These are phyloP conservation scores for Lichtheimia hyalospora DNA, from an alignment of 371 early-diverging fungal genomes.

Conservation along the genomic window DNA sequence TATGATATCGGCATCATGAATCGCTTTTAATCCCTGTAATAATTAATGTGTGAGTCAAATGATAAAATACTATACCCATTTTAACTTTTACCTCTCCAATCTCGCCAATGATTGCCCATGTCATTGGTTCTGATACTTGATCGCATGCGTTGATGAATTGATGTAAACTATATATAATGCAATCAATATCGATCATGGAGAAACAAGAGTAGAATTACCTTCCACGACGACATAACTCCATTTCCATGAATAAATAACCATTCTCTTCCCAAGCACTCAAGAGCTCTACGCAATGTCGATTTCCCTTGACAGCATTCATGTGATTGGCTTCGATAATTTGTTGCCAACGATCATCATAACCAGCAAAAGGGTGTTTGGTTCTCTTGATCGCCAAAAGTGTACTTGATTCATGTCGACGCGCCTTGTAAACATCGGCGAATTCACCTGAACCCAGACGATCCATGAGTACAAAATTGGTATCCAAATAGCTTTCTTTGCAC, in stretches of 20 bases:
- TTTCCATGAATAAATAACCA: conserved; percentile 85
- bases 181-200: conserved; percentile 3
- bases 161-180: conserved; percentile 3
- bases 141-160: conserved; percentile 23
- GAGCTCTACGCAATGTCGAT: conserved; percentile 68
- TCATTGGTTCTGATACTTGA: conserved; percentile 53
- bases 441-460: conserved; percentile 69
- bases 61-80: background rate
- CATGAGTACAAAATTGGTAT: conserved; percentile 25
- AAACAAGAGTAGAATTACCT: conserved; percentile 47
- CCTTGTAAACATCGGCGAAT: conserved; percentile 79
- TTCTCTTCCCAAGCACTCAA: conserved; percentile 90
- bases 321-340: conserved; percentile 82
- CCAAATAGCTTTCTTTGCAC: conserved; percentile 27
- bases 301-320: conserved; percentile 62
- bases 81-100: conserved; percentile 60
- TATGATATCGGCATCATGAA: conserved; percentile 71
- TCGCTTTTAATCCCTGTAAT: conserved; percentile 68
- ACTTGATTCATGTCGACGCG: conserved; percentile 57
- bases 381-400: conserved; percentile 77
- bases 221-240: conserved; percentile 83
- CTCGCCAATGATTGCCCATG: conserved; percentile 83
- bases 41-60: background rate
- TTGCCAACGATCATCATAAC: conserved; percentile 69
- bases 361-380: conserved; percentile 65